Conservation (phyloP, 495 filamentous ascomycete species). For the Choiromyces venosus region DNA sequence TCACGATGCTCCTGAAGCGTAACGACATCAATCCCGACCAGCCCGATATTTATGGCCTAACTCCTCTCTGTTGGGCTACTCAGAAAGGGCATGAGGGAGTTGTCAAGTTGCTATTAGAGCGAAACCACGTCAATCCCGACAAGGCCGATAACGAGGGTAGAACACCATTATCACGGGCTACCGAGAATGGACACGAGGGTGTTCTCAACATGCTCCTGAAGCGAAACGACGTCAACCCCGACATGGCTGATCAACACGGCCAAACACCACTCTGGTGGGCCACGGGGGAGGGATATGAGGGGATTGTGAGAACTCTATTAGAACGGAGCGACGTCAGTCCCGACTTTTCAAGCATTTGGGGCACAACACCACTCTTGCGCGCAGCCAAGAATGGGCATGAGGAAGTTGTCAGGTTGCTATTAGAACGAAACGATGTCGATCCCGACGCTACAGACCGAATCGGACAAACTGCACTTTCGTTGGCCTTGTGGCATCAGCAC, state of each 20-base stretch:
- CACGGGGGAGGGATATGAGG: neutral
- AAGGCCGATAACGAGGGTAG: too few relatives aligned
- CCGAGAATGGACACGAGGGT: neutral
- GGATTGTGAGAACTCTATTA: neutral
- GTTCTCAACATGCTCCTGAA: neutral
- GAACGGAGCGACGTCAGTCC: neutral
- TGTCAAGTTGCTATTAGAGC: neutral
- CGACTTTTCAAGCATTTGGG: too few relatives aligned
- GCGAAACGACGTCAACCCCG: neutral
- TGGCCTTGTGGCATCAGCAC: neutral
- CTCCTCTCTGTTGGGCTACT: neutral
- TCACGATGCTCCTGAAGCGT: neutral
- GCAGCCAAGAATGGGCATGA: too few relatives aligned
- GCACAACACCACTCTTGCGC: too few relatives aligned
- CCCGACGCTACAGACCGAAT: neutral
- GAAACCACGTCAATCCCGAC: neutral
- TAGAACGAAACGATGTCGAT: too few relatives aligned
- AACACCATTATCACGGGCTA: neutral
- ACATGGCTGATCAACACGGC: neutral
- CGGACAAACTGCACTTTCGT: neutral
- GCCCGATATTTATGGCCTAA: neutral
- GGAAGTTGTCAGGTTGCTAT: too few relatives aligned
- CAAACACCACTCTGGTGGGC: neutral
- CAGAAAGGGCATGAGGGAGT: neutral
- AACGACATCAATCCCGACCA: neutral